Base-by-base conservation (phyloP, 257 asterid genomes). In the Marsdenia floribunda region DNA sequence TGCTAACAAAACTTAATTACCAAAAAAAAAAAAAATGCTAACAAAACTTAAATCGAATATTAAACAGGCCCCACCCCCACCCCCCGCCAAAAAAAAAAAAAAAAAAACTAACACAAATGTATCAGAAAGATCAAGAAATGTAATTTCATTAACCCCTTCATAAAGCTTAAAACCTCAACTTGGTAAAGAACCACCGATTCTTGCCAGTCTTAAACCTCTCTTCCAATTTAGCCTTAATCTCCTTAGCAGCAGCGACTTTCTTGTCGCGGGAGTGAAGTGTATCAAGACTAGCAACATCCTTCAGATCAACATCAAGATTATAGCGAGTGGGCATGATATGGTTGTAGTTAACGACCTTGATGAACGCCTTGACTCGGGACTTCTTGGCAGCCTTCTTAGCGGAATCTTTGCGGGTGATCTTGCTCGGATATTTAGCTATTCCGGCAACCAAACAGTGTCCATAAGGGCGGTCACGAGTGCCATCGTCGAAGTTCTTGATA, bases 291-390 rank as follows among this genome's bases (percentile, higher is more conserved):
- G 75, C 76, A 14, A 70, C 61, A 16, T 79, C 82, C 70, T 79
- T 79, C 60, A 75, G 76, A 44, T 79, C 82, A 9, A 75, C 76
- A 18, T 79, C 82, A 7, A 79, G 82, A 22, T 79, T 74, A 70
- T 79, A 79, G 55, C 82, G 82, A 14, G 82, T 79, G 3, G 82
- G 82, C 82, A 79, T 79, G 61, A 79, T 68, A 35, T 79, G 82
- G 21, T 40, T 79, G 76, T 79, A 79, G 26, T 79, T 75, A 5
- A 79, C 82, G 7, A 75, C 68, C 76, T 75, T 79, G 52, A 79
- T 71, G 73, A 79, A 79, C 1, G 79, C 74, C 79, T 79, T 79
- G 0, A 79, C 82, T 1, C 82, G 82, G 4, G 82, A 74, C 57
- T 79, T 79, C 82, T 79, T 79, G 46, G 82, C 79, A 22, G 72